These are phyloP conservation scores for Beauveria bassiana DNA, from an alignment of 2,329 filamentous ascomycete genomes.

Conservation along the genomic window DNA sequence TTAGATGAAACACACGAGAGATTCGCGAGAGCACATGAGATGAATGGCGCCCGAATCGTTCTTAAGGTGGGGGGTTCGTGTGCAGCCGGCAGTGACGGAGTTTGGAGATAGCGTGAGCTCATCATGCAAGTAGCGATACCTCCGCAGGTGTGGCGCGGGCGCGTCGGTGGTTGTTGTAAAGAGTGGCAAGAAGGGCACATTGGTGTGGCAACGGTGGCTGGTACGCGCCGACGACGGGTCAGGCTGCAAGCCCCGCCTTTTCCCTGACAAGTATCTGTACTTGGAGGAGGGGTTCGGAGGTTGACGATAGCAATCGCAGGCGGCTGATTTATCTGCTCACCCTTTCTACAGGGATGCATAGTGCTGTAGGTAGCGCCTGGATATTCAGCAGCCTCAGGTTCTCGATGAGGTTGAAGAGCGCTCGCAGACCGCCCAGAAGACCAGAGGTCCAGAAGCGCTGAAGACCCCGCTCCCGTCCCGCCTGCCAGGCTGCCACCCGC, in stretches of 20 bases:
- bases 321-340: not conserved
- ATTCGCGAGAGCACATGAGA: not conserved
- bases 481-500: not conserved
- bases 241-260: not conserved
- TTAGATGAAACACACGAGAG: not conserved
- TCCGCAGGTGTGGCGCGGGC: not conserved
- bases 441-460: not conserved
- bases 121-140: not conserved
- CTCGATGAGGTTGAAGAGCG: not conserved
- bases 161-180: not conserved
- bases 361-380: too few species aligned
- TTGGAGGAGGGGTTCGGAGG: not conserved
- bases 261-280: slow-evolving; percentile 1
- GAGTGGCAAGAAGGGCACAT: not conserved
- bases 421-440: not conserved
- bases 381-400: too few species aligned
- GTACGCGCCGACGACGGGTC: not conserved
- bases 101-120: not conserved
- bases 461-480: slow-evolving; percentile 2
- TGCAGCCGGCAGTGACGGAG: not conserved
- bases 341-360: not conserved
- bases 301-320: slow-evolving; percentile 5
- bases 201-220: slow-evolving; percentile 10
- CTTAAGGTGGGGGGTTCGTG: not conserved
- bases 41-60: not conserved